Base-by-base conservation (phyloP, 768 basidiomycete species). In the Pleurotus ostreatus region DNA sequence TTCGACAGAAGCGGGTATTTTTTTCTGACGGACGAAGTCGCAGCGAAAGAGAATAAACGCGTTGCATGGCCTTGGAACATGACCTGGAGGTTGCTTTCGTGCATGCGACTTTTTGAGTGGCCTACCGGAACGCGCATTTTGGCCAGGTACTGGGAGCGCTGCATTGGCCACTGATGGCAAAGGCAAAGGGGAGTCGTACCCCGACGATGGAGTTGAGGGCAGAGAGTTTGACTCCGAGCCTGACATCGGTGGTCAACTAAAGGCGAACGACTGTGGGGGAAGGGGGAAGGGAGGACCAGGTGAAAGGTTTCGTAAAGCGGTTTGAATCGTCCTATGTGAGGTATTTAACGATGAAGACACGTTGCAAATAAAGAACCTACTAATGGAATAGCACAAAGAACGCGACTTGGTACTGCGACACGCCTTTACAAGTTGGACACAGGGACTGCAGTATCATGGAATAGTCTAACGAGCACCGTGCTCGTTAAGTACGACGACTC, bases 1-100 rank as follows among this genome's bases (percentile, higher is more conserved):
- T 66, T 88, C 84, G 2, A 83, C 78, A 41, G 72, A 68, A 8
- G 72, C 65, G 0, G 85, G 81, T 46, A 81, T 73, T 58, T 81
- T 77, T 53, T 82, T 77, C 59, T 86, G 82, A 49, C 81, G 77
- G 13, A 87, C 83, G 53, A 88, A 83, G 65, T 89, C 82, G 65
- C 82, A 87, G 41, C 89, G 79, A 66, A 89, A 92, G 59, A 91
- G 78, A 60, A 92, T 89, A 70, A 92, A 92, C 0, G 88, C 84
- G 67, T 91, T 91, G 13, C 84, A 74, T 0, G 88, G 88, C 23
- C 89, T 82, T 15, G 85, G 84, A 39, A 89, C 79, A 64, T 89
- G 88, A 4, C 73, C 78, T 4, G 63, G 55, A 1, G 80, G 76
- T 52, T 76, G 78, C 41, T 77, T 78, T 41, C 74, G 71, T 1